A percentile compares a stretch with the other conserved stretches of the same genome.
phyloP scores from a whole-genome alignment of 1,284 basidiomycete species.

The Afroboletus lepidellus region DNA sequence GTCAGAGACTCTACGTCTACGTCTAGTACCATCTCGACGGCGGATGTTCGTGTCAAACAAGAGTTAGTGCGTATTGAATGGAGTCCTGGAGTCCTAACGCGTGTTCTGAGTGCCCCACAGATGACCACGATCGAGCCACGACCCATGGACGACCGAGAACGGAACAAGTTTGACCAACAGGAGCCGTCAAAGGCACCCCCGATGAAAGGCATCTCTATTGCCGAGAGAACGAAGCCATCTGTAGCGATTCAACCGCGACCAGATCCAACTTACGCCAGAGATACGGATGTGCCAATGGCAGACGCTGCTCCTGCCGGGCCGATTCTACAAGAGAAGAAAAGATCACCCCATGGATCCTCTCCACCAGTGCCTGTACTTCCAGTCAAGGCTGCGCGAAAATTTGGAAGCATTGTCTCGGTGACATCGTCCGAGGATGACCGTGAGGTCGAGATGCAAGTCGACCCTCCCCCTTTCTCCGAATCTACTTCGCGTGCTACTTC shows the following conservation, averaged over 20 bases:
- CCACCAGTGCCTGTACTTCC: not conserved
- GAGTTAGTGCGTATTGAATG: conserved; percentile 12
- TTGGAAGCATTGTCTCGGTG: not conserved
- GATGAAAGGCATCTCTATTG: not conserved
- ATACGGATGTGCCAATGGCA: conserved; percentile 9
- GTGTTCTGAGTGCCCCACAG: conserved; percentile 14
- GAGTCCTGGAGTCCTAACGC: not conserved
- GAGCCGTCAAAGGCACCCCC: not conserved
- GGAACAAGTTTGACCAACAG: not conserved
- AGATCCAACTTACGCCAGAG: not conserved
- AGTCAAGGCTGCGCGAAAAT: conserved; percentile 1
- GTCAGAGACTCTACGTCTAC: not conserved
- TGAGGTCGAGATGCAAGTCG: conserved; percentile 13
- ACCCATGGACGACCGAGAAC: not conserved
- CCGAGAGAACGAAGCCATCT: conserved; percentile 4
- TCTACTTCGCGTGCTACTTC: not conserved
- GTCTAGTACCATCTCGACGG: not conserved
- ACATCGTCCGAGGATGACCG: conserved; percentile 12
- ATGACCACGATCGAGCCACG: not conserved
- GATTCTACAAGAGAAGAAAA: not conserved
- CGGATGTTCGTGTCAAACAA: conserved; percentile 3
- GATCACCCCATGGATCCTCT: not conserved
- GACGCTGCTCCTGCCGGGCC: not conserved
- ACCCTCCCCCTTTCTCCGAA: not conserved
- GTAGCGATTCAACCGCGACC: not conserved